These are phyloP conservation scores for Abelmoschus esculentus DNA, from an alignment of 345 rosid species.

Conservation along the genomic window DNA sequence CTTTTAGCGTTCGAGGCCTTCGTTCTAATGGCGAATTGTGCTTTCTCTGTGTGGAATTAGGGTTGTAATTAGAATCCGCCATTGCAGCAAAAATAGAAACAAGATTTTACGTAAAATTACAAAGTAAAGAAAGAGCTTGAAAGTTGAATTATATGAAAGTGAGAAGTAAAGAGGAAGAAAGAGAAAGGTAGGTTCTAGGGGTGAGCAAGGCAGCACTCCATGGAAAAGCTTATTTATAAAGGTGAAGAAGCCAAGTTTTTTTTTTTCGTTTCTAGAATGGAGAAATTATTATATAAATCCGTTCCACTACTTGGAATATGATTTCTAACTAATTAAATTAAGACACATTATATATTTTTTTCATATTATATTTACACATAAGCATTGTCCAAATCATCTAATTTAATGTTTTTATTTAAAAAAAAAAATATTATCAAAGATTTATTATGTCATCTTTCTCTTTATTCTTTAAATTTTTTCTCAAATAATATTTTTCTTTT, in stretches of 20 bases:
- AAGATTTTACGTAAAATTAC: not conserved
- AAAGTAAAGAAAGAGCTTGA: not conserved
- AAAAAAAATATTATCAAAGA: no score
- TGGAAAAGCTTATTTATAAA: slow-evolving; percentile 26
- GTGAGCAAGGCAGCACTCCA: slow-evolving; percentile 36
- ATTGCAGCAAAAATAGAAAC: not conserved
- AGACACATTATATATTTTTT: no score
- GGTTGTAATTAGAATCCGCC: slow-evolving; percentile 13
- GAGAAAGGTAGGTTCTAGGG: slow-evolving; percentile 43
- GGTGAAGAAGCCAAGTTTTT: slow-evolving; percentile 10
- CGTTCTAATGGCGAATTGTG: slow-evolving; percentile 18
- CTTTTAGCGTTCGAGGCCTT: slow-evolving; percentile 60
- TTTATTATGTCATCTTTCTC: no score
- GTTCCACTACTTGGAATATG: no score
- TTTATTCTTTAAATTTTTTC: no score
- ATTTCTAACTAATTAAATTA: no score
- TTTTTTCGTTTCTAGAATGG: no score
- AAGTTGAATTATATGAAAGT: not conserved
- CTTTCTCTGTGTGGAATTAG: slow-evolving; percentile 10
- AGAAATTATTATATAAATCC: no score
- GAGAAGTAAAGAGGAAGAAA: slow-evolving; percentile 20
- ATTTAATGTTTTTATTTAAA: no score
- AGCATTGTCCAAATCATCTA: no score
- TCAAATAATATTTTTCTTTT: no score
- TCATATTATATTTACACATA: no score